Evolutionary conservation across 257 asterid genomes (phyloP).

Genomic region (Pogostemon cablin): DNA sequence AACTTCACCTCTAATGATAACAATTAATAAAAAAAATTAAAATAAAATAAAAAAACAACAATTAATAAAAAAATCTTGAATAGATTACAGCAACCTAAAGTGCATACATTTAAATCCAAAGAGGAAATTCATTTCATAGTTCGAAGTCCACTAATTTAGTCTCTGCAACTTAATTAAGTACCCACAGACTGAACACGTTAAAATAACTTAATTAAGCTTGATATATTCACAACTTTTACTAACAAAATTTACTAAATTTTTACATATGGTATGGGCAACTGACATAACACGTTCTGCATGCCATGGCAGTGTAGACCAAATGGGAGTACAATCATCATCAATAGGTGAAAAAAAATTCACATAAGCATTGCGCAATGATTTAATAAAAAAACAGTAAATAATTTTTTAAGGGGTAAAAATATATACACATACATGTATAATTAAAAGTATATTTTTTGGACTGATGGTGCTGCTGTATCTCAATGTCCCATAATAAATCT

Average conservation of each 20-base stretch:
- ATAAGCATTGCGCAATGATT: no score
- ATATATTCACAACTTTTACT: neutral
- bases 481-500: no score
- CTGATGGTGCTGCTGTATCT: neutral
- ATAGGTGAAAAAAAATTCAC: no score
- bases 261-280: neutral
- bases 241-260: neutral
- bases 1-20: neutral
- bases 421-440: no score
- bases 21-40: neutral
- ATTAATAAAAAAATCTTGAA: neutral
- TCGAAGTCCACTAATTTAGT: slow-evolving; percentile 6
- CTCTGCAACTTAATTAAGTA: neutral
- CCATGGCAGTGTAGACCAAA: neutral
- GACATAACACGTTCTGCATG: neutral
- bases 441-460: neutral
- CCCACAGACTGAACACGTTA: neutral
- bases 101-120: neutral
- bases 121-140: neutral
- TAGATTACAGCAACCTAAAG: neutral
- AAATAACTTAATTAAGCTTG: neutral
- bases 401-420: no score
- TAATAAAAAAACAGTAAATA: no score
- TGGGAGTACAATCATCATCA: no score
- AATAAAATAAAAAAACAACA: neutral